These are phyloP conservation scores for Mycena metata DNA, from an alignment of 768 basidiomycete genomes.

Conservation along the genomic window DNA sequence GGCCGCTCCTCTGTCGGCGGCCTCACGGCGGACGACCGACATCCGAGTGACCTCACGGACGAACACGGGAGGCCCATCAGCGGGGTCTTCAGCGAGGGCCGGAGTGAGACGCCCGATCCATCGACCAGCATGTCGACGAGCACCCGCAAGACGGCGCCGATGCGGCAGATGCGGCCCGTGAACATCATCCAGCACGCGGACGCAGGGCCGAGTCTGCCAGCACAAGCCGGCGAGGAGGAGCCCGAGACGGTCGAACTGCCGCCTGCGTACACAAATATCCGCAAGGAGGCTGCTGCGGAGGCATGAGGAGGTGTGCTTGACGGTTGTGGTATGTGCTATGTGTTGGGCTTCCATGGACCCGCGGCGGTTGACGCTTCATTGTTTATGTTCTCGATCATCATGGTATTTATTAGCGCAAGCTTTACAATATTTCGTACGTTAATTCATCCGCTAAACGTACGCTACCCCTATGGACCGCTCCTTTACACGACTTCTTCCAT, in stretches of 20 bases:
- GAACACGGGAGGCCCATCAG: constrained; percentile 53
- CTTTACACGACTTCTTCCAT: neutral
- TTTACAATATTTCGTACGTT: constrained; percentile 20
- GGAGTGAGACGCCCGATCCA: constrained; percentile 63
- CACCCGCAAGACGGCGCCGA: constrained; percentile 62
- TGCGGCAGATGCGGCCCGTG: constrained; percentile 73
- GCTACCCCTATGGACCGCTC: constrained; percentile 12
- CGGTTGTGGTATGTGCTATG: constrained; percentile 24
- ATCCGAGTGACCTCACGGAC: constrained; percentile 43
- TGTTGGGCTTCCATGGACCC: constrained; percentile 9
- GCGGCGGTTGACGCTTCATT: constrained; percentile 21
- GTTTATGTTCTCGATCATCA: constrained; percentile 10
- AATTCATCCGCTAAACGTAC: constrained; percentile 18
- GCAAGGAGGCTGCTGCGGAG: constrained; percentile 38
- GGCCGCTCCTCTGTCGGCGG: constrained; percentile 53
- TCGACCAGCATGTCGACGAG: constrained; percentile 41
- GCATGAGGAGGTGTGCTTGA: neutral
- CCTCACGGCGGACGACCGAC: constrained; percentile 43
- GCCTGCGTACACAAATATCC: constrained; percentile 83
- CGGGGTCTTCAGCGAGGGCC: constrained; percentile 50
- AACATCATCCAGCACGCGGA: constrained; percentile 91
- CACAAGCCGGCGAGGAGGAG: constrained; percentile 52
- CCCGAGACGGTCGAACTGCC: constrained; percentile 86
- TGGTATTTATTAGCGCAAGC: constrained; percentile 30
- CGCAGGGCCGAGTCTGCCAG: constrained; percentile 68